phyloP scores from a whole-genome alignment of 169 alveolate species.

The Cryptosporidium xiaoi region DNA sequence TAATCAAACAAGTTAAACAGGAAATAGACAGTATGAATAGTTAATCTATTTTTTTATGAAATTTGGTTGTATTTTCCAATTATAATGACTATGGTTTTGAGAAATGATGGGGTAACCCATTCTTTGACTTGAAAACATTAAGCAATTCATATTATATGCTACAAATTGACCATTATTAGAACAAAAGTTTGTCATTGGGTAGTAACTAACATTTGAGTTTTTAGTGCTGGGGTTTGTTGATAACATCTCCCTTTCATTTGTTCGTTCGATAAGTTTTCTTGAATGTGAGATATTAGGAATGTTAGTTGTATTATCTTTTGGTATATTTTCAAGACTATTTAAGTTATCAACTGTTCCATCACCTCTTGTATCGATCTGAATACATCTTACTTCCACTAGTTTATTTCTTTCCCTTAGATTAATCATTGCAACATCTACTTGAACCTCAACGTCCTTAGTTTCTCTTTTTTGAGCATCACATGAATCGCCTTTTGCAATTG shows the following conservation, averaged over 20 bases:
- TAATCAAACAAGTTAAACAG: constrained; percentile 28
- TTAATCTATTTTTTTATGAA: background rate
- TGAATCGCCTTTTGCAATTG: background rate
- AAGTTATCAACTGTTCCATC: background rate
- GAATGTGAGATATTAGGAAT: background rate
- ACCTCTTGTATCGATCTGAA: background rate
- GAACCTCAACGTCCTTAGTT: constrained; percentile 43
- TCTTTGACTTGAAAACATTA: too few relatives aligned
- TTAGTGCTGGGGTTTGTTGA: too few relatives aligned
- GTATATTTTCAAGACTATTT: background rate
- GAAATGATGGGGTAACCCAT: too few relatives aligned
- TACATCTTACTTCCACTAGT: background rate
- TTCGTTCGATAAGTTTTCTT: background rate
- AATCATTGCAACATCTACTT: background rate
- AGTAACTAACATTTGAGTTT: too few relatives aligned
- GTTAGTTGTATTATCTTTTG: background rate
- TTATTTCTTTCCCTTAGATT: background rate
- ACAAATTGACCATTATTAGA: too few relatives aligned
- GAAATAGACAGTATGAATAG: constrained; percentile 45
- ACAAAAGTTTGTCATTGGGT: too few relatives aligned
- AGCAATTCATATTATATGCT: too few relatives aligned
- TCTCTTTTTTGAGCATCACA: background rate
- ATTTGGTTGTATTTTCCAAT: too few relatives aligned
- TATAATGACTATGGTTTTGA: too few relatives aligned
- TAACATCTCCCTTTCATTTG: too few relatives aligned